phyloP scores from a whole-genome alignment of 257 asterid genomes.

The Lycium ferocissimum region DNA sequence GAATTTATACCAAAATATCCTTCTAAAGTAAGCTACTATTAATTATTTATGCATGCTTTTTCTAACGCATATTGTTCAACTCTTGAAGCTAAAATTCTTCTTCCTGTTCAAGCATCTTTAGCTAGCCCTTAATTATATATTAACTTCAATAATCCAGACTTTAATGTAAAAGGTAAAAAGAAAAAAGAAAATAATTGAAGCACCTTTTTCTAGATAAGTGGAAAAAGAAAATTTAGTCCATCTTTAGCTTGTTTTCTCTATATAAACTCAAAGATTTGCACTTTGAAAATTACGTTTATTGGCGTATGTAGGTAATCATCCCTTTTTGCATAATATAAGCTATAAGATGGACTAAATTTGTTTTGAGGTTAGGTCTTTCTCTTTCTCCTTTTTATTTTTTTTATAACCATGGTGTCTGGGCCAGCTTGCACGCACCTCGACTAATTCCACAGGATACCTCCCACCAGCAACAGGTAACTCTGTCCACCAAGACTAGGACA shows the following conservation, averaged over 20 bases:
- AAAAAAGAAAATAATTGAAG: conserved; percentile 8
- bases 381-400: background rate
- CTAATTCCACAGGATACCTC: no score
- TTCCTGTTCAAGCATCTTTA: background rate
- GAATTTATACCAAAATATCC: background rate
- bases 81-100: background rate
- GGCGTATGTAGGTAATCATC: background rate
- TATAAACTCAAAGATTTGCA: conserved; percentile 5
- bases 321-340: background rate
- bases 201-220: background rate
- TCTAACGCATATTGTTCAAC: background rate
- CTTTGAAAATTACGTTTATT: background rate
- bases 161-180: background rate
- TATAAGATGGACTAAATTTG: background rate
- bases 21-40: background rate
- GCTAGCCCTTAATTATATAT: background rate
- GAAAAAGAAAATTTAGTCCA: background rate
- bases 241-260: background rate
- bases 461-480: no score
- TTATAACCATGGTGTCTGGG: no score
- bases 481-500: no score
- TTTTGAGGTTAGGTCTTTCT: background rate
- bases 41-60: background rate
- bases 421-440: no score
- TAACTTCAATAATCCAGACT: conserved; percentile 9